Evolutionary conservation across 768 basidiomycete species (phyloP).

Genomic region (Kwoniella dendrophila): DNA sequence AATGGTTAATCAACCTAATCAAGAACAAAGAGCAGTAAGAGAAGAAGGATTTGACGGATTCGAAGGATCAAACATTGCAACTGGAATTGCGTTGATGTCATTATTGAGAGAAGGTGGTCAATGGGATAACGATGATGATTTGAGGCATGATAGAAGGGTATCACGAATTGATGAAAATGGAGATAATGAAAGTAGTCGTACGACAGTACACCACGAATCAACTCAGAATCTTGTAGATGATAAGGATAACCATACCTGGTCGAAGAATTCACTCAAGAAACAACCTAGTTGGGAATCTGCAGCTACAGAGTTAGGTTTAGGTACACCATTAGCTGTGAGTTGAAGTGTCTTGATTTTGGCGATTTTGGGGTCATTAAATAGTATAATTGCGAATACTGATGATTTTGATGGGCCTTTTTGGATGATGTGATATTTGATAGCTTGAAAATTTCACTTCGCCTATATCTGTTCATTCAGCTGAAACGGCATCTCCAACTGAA

Average conservation of each 20-base stretch:
- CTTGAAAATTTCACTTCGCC: slow-evolving; percentile 38
- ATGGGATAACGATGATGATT: slow-evolving; percentile 39
- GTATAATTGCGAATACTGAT: not conserved
- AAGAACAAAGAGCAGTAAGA: not conserved
- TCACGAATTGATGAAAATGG: not conserved
- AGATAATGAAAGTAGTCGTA: too few species aligned
- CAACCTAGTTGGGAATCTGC: slow-evolving; percentile 3
- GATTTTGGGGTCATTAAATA: not conserved
- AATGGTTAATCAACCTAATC: slow-evolving; percentile 29
- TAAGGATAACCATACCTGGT: slow-evolving; percentile 1
- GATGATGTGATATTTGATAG: slow-evolving; percentile 4
- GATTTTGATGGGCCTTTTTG: not conserved
- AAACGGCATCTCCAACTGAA: slow-evolving; percentile 17
- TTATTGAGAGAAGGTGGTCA: slow-evolving; percentile 45
- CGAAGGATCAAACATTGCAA: slow-evolving; percentile 15
- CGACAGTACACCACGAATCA: not conserved
- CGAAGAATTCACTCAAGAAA: slow-evolving; percentile 1
- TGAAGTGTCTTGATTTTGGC: not conserved
- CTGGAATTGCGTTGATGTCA: slow-evolving; percentile 36
- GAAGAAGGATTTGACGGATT: not conserved
- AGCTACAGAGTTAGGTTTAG: slow-evolving; percentile 4
- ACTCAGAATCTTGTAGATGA: not conserved
- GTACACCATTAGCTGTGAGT: slow-evolving; percentile 14
- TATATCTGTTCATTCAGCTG: slow-evolving; percentile 8
- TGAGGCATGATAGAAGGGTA: slow-evolving; percentile 5